Evolutionary conservation across 768 basidiomycete genomes (phyloP), one percentile per base, ranked within the genome.

Genomic region (Mrakia blollopis): DNA sequence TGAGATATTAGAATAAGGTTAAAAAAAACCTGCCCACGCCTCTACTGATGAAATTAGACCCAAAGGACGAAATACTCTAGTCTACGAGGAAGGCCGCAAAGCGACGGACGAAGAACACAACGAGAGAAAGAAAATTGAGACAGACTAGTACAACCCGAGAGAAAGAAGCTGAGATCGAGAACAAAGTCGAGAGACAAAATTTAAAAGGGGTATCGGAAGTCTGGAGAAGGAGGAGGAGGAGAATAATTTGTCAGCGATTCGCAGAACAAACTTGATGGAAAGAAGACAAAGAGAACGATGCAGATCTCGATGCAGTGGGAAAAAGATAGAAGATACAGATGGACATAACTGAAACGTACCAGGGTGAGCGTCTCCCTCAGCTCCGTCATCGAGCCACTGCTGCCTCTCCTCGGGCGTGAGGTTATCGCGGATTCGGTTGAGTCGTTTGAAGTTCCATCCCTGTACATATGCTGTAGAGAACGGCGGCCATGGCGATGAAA

Each of bases 181-280:
- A n/a, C 18, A 28, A 57, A 0, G 13, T 9, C 14, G 57, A 57
- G 13, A 28, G 25, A 28, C 10, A n/a, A 13, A 6, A 57, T 57
- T 57, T 57, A 57, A n/a, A 57, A 57, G 57, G 57, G 57, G 57
- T 57, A 57, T n/a, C 57, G 57, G 57, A 57, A 57, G 57, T 57
- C 57, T 57, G 57, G 7, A 28, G 28, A 54, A n/a, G 10, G 52
- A 5, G 25, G 0, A 10, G 57, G 28, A 57, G 18, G 25, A 28
- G 7, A 14, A n/a, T 6, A 13, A 14, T 50, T 50, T 25, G 57
- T 57, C 7, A 57, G 57, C 57, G 57, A 28, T 18, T 50, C 18
- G 47, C 47, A 18, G 14, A 2, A 3, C n/a, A 44, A 9, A 44
- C 44, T 9, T 11, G 47, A 50, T 21, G 16, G 47, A 14, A 21